These are phyloP conservation scores for Austroboletus novae-zelandiae DNA, from an alignment of 1,284 basidiomycete genomes.

Conservation along the genomic window DNA sequence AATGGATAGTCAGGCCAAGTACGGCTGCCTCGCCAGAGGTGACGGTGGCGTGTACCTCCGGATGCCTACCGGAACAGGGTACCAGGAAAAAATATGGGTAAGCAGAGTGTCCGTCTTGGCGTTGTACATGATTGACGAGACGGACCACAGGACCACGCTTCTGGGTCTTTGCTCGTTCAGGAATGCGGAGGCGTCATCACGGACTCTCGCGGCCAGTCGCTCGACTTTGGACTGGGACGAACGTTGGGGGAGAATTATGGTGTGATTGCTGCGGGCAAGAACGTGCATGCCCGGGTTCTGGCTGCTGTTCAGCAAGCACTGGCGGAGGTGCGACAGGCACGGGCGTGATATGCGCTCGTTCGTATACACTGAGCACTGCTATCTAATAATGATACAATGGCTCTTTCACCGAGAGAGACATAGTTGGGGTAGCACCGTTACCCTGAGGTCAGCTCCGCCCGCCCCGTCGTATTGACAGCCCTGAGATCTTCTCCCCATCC, in stretches of 20 bases:
- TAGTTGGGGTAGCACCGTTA: too few species aligned
- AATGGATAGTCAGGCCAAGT: constrained; percentile 99
- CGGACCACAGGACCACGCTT: constrained; percentile 77
- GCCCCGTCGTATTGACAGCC: too few species aligned
- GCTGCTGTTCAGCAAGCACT: constrained; percentile 72
- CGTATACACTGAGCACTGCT: too few species aligned
- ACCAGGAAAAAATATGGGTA: constrained; percentile 91
- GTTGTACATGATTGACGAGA: too few species aligned
- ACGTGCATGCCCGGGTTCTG: constrained; percentile 67
- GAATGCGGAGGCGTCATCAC: constrained; percentile 89
- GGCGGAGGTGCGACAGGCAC: constrained; percentile 36
- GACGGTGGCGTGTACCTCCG: constrained; percentile 90
- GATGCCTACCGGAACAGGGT: constrained; percentile 83
- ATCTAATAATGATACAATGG: too few species aligned
- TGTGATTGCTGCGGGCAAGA: constrained; percentile 75
- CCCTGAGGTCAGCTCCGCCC: too few species aligned
- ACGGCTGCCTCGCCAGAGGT: constrained; percentile 83
- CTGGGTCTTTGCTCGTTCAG: constrained; percentile 81
- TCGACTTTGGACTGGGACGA: constrained; percentile 87
- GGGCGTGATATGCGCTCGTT: not conserved
- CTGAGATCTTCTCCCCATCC: too few species aligned
- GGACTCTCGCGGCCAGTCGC: constrained; percentile 75
- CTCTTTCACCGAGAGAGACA: too few species aligned
- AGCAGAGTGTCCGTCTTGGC: constrained; percentile 12
- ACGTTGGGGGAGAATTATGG: constrained; percentile 88